These are phyloP conservation scores for Fusarium sp. DNA, from an alignment of 2,329 filamentous ascomycete species.

Conservation along the genomic window DNA sequence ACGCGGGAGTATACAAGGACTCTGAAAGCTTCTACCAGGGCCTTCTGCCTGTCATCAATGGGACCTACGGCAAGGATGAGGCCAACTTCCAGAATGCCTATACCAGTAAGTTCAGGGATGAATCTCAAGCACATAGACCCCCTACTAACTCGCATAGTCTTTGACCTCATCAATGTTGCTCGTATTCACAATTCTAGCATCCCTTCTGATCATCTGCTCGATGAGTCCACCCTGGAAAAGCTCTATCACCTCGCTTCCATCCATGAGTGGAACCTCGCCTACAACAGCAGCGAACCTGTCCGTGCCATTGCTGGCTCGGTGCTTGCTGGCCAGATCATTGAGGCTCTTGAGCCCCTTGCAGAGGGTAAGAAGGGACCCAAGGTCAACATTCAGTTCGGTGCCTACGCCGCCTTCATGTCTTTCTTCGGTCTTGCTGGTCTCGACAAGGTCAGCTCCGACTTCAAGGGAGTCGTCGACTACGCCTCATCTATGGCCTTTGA, in stretches of 20 bases:
- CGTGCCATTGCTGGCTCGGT: constrained; percentile 66
- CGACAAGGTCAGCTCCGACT: constrained; percentile 62
- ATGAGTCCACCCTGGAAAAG: constrained; percentile 64
- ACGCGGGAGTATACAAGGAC: constrained; percentile 52
- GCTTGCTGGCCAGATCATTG: constrained; percentile 63
- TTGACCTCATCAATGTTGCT: constrained; percentile 67
- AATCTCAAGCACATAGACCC: constrained; percentile 53
- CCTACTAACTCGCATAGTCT: constrained; percentile 53
- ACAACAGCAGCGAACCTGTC: constrained; percentile 75
- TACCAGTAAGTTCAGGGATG: constrained; percentile 60
- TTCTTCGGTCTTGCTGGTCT: constrained; percentile 69
- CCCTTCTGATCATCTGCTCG: constrained; percentile 66
- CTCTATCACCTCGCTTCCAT: constrained; percentile 77
- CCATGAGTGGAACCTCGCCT: constrained; percentile 85
- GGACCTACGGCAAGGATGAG: constrained; percentile 55
- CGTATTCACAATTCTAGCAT: constrained; percentile 69
- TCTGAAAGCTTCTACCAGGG: constrained; percentile 68
- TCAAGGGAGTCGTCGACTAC: constrained; percentile 83
- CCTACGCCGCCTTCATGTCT: constrained; percentile 68
- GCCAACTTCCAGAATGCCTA: constrained; percentile 68
- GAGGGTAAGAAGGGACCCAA: constrained; percentile 48
- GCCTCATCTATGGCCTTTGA: constrained; percentile 85
- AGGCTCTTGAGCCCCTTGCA: constrained; percentile 61
- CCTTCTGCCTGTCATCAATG: constrained; percentile 63
- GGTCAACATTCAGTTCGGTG: constrained; percentile 65